Conservation (phyloP, 2,329 filamentous ascomycete species). For the Clonostachys chloroleuca region DNA sequence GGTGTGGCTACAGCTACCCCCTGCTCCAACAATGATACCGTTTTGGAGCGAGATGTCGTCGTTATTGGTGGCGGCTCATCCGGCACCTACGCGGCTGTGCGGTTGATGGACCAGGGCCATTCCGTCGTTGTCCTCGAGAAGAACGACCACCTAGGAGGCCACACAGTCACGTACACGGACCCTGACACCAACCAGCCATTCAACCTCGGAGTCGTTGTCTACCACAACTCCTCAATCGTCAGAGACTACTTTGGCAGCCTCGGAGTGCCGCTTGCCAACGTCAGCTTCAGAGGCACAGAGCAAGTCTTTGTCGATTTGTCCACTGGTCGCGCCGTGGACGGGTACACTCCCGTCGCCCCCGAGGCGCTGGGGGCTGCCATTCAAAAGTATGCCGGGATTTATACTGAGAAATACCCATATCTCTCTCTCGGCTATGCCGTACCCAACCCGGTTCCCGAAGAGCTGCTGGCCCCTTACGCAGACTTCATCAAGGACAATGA, state of each 20-base stretch:
- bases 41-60: constrained; percentile 18
- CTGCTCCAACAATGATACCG: not conserved
- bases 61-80: constrained; percentile 28
- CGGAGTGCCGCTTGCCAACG: not conserved
- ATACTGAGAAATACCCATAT: not conserved
- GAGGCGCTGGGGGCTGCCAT: not conserved
- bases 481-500: constrained; percentile 27
- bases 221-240: not conserved
- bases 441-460: constrained; percentile 35
- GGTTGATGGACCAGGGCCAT: constrained; percentile 24
- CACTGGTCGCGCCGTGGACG: not conserved
- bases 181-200: not conserved
- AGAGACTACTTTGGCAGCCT: not conserved
- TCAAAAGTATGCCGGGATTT: not conserved
- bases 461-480: constrained; percentile 33
- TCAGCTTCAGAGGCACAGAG: too few species aligned
- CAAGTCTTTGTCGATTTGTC: not conserved
- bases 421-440: constrained; percentile 16
- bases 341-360: not conserved
- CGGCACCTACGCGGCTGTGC: constrained; percentile 26
- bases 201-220: not conserved
- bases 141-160: constrained; percentile 13
- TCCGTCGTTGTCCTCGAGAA: constrained; percentile 27
- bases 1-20: not conserved
- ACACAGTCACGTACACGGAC: not conserved